Conservation (phyloP, 1,284 basidiomycete species). For the Trichosporon inkin region DNA sequence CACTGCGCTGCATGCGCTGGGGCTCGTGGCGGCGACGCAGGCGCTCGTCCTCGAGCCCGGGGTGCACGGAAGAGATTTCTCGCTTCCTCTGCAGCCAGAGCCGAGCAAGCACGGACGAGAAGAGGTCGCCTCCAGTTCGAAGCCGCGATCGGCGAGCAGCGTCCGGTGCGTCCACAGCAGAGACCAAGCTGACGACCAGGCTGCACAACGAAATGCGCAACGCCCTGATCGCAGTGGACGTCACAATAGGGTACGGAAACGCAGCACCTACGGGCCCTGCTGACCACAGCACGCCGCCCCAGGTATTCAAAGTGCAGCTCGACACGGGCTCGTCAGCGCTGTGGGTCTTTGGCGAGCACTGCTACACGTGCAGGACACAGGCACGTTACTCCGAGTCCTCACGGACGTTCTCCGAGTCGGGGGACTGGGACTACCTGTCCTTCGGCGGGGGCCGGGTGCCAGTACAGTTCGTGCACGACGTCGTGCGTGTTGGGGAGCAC, state of each 20-base stretch:
- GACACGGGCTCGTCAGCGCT: conserved; percentile 60
- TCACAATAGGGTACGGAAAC: background rate
- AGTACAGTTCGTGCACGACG: background rate
- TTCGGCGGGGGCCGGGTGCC: background rate
- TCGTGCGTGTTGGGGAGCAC: background rate
- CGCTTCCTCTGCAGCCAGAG: background rate
- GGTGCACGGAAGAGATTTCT: background rate
- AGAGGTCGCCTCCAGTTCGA: background rate
- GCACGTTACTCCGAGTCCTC: background rate
- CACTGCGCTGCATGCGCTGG: background rate
- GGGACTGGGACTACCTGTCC: background rate
- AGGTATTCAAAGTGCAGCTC: conserved; percentile 56
- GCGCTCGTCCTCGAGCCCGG: background rate
- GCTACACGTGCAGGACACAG: background rate
- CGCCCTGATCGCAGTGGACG: background rate
- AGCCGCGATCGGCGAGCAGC: background rate
- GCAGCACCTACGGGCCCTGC: background rate
- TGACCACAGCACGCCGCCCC: conserved; percentile 45
- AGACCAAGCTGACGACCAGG: background rate
- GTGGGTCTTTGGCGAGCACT: conserved; percentile 37
- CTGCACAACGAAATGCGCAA: conserved; percentile 5
- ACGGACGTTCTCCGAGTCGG: background rate
- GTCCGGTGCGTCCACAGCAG: background rate
- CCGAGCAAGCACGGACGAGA: no score
- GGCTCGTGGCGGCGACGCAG: background rate